phyloP scores from a whole-genome alignment of 257 asterid genomes.

The Solanum medicagineum region DNA sequence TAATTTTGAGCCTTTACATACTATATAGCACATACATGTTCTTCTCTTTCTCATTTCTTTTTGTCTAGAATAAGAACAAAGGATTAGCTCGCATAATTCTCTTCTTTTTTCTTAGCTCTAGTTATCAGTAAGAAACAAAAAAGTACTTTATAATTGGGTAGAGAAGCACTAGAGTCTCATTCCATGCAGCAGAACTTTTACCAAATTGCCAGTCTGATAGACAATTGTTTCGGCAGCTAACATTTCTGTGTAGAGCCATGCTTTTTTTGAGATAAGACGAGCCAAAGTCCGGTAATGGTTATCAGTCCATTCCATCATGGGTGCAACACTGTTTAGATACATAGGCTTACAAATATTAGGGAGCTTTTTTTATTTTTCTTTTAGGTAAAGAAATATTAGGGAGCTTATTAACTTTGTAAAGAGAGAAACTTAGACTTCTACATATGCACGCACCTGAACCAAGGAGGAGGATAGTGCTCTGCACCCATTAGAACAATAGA shows the following conservation, averaged over 20 bases:
- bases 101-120: neutral
- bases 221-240: constrained; percentile 95
- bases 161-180: neutral
- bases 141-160: neutral
- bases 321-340: constrained; percentile 55
- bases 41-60: neutral
- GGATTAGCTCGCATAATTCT: neutral
- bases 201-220: constrained; percentile 76
- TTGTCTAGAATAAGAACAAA: neutral
- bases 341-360: neutral
- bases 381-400: neutral
- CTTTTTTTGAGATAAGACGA: constrained; percentile 67
- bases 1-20: neutral
- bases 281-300: constrained; percentile 87
- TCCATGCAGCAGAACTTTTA: constrained; percentile 11
- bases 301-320: constrained; percentile 96
- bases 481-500: constrained; percentile 55
- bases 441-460: constrained; percentile 78
- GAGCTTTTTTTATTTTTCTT: neutral
- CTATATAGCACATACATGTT: neutral
- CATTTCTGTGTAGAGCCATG: constrained; percentile 96
- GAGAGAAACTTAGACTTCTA: neutral
- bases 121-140: neutral
- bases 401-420: neutral
- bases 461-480: constrained; percentile 55